Base-by-base conservation (phyloP, 371 early-diverging fungal species). In the Smittium mucronatum region DNA sequence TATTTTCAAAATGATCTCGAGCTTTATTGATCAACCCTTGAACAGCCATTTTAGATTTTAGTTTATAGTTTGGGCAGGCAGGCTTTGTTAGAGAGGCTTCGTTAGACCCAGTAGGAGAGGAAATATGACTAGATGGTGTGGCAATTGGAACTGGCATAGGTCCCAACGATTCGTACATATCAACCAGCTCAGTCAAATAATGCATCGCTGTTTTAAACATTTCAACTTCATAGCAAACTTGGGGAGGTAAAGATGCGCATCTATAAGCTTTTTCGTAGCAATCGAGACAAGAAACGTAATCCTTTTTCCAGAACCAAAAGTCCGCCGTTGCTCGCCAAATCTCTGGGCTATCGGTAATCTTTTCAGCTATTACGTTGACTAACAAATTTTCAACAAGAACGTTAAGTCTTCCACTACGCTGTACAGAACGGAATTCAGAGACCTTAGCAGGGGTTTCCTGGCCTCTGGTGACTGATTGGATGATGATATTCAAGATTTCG, bases 41-140 rank as follows among this genome's bases (percentile, higher is more conserved):
- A 70, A 94, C 75, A 36, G 90, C 82, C 77, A 85, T 85, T 72
- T 87, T 86, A 15, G 90, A 80, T 74, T 95, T 93, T 71, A 91
- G 93, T 66, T 81, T 82, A 94, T 95, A 96, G 73, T 95, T 95
- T 34, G 84, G 83, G 73, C 90, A 89, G 28, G 91, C 89, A 2
- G 80, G 66, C 63, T 77, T 74, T 31, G 70, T 70, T 2, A 71
- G 69, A 2, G 75, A 73, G 0, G 72, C 72, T 71, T 11, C 26
- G 31, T 2, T 16, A 25, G 25, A 29, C 58, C 17, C 60, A n/a
- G 28, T 58, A 67, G 0, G 33, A 69, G 16, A 57, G 32, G 0
- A 63, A 29, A 5, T 63, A 71, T 8, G 69, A 71, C 33, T 32
- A 30, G 11, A 65, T 72, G 30, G 72, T 72, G 33, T 75, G 70